Evolutionary conservation across 495 filamentous ascomycete species (phyloP).

Genomic region (Neurospora sp.): DNA sequence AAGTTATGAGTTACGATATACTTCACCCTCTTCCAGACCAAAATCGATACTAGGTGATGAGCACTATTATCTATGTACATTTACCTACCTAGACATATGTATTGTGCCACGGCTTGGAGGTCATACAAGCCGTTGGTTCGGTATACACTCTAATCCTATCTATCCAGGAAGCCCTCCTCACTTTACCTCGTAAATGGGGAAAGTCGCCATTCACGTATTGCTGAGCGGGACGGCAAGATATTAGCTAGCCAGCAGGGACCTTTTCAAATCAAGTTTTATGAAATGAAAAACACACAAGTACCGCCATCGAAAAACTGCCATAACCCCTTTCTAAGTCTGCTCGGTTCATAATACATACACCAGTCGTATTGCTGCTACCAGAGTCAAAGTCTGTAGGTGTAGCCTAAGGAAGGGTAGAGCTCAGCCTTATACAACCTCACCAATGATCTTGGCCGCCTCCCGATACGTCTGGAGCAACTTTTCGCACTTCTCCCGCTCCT

Average conservation of each 20-base stretch:
- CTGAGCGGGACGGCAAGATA: not conserved
- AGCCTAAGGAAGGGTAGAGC: not conserved
- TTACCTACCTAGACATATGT: not conserved
- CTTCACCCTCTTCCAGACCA: not conserved
- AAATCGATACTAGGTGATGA: not conserved
- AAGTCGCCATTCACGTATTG: not conserved
- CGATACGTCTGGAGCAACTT: constrained; percentile 87
- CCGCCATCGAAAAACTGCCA: not conserved
- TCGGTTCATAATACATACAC: not conserved
- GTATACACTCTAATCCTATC: not conserved
- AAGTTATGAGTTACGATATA: not conserved
- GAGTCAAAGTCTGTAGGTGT: not conserved
- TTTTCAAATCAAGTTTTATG: not conserved
- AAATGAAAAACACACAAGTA: not conserved
- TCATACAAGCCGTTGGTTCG: not conserved
- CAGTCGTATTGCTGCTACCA: not conserved
- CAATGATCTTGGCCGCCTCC: constrained; percentile 94
- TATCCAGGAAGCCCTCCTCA: not conserved
- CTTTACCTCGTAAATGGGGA: not conserved
- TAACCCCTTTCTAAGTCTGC: not conserved
- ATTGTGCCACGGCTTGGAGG: not conserved
- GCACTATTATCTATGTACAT: not conserved
- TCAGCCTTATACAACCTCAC: constrained; percentile 71
- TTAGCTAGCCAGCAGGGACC: not conserved
- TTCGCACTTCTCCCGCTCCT: constrained; percentile 96